Evolutionary conservation across 495 filamentous ascomycete species (phyloP).

Genomic region (Penicillium argentinense): DNA sequence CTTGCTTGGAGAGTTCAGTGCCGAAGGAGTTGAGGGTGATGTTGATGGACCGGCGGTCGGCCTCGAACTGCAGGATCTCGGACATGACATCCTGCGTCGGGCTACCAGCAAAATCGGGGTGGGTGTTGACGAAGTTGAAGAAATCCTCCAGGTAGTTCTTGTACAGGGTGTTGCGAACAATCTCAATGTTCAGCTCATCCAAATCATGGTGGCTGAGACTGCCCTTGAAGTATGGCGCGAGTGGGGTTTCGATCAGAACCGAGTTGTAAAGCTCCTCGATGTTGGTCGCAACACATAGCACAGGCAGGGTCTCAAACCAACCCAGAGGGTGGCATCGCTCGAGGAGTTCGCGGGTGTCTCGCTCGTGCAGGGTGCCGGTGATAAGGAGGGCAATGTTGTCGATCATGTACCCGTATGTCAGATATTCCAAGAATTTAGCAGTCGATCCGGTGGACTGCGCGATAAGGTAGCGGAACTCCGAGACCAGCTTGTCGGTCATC

Average conservation of each 20-base stretch:
- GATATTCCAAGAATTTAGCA: slow-evolving; percentile 91
- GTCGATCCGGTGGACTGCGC: slow-evolving; percentile 88
- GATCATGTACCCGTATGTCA: slow-evolving; percentile 99
- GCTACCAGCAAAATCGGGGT: slow-evolving; percentile 72
- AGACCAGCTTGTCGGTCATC: slow-evolving; percentile 95
- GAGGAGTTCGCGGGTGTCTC: slow-evolving; percentile 92
- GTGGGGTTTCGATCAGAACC: slow-evolving; percentile 91
- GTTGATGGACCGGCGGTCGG: slow-evolving; percentile 94
- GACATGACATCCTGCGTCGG: slow-evolving; percentile 93
- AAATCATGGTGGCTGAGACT: slow-evolving; percentile 92
- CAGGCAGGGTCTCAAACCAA: slow-evolving; percentile 98
- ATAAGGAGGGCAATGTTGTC: slow-evolving; percentile 98
- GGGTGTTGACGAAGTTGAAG: slow-evolving; percentile 82
- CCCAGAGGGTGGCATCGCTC: slow-evolving; percentile 96
- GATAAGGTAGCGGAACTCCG: slow-evolving; percentile 94
- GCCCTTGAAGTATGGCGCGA: slow-evolving; percentile 96
- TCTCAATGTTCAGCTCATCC: slow-evolving; percentile 99
- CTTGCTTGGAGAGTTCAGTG: slow-evolving; percentile 90
- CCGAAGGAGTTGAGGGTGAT: slow-evolving; percentile 99
- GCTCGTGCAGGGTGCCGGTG: slow-evolving; percentile 95
- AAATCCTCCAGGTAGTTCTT: slow-evolving; percentile 99
- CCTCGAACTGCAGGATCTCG: slow-evolving; percentile 94
- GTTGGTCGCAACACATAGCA: slow-evolving; percentile 95
- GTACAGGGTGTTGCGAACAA: slow-evolving; percentile 96
- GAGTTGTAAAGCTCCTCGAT: slow-evolving; percentile 99